Conservation (phyloP, 805 yeast genomes). For the Scheffersomyces ergatensis region DNA sequence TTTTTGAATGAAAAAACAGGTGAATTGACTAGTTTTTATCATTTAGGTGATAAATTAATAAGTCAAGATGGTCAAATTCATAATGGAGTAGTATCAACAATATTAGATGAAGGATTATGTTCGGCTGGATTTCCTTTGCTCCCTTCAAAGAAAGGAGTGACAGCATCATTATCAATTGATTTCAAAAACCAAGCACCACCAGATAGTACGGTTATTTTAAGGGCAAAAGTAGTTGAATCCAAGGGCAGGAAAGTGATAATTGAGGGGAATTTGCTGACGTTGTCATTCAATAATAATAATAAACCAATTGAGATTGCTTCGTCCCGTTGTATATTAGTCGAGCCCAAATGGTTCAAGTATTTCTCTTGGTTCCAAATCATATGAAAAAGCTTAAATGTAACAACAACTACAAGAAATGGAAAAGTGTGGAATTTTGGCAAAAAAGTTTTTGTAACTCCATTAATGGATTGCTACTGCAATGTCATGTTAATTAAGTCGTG, state of each 20-base stretch:
- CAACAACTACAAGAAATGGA: no score
- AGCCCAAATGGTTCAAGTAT: constrained; percentile 85
- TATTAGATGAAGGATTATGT: constrained; percentile 83
- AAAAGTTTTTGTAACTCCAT: no score
- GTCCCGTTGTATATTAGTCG: constrained; percentile 72
- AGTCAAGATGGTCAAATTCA: constrained; percentile 76
- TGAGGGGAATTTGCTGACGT: constrained; percentile 59
- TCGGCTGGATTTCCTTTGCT: constrained; percentile 79
- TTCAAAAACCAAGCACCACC: constrained; percentile 66
- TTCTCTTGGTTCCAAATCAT: constrained; percentile 39
- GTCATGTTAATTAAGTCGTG: no score
- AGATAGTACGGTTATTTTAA: constrained; percentile 60
- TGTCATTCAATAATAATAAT: constrained; percentile 31
- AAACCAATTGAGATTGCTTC: constrained; percentile 47
- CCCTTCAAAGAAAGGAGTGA: constrained; percentile 84
- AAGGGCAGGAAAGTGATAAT: constrained; percentile 85
- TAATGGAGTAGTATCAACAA: constrained; percentile 74
- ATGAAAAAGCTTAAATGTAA: no score
- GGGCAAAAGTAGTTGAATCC: constrained; percentile 60
- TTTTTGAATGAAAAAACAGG: constrained; percentile 51
- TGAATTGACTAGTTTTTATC: constrained; percentile 63
- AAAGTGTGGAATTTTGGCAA: no score
- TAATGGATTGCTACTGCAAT: no score
- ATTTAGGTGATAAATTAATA: constrained; percentile 62
- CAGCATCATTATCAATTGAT: constrained; percentile 70